Base-by-base conservation (phyloP, 768 basidiomycete genomes). In the Phaffia australis region DNA sequence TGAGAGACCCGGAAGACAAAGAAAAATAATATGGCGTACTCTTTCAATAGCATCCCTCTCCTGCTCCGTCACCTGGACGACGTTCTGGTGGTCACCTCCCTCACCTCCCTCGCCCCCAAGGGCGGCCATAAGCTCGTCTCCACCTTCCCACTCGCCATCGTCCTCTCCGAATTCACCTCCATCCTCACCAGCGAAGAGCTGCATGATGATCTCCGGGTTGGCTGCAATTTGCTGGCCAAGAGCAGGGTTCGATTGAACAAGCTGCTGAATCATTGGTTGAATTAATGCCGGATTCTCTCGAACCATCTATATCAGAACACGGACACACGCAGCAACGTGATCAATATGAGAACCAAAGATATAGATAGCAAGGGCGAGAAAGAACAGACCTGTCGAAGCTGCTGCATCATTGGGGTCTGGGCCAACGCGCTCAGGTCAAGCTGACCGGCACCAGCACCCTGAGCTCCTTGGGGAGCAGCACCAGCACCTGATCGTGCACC, bases 31-130 rank as follows among this genome's bases (percentile, higher is more conserved):
- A 19, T n/a, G 14, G 79, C 88, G 76, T 76, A 97, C 89, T 73
- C 95, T 81, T 75, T 86, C 81, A 69, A 99, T 94, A 9, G 93
- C 90, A 63, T 83, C 89, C 65, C 82, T 80, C 76, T 99, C 95
- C 69, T 95, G 90, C 49, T 81, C 80, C 7, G 93, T 93, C 50
- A 99, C 82, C 66, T 83, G 82, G 69, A 97, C 78, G 1, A 86
- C 81, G 50, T 84, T 76, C 80, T 29, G 80, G 9, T 78, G 80
- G 3, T 74, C 78, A 6, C 79, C 79, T 15, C 77, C 77, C 56
- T 68, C 70, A 0, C 63, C 73, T 16, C 65, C 70, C 54, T 18
- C 72, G 5, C 67, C 72, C 48, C 64, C 64, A 56, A 66, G 61
- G 9, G 58, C 58, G 3, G 57, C 71, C 59, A 71, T 46, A n/a